phyloP scores from a whole-genome alignment of 1,139 yeast species.

The Yarrowia galli region DNA sequence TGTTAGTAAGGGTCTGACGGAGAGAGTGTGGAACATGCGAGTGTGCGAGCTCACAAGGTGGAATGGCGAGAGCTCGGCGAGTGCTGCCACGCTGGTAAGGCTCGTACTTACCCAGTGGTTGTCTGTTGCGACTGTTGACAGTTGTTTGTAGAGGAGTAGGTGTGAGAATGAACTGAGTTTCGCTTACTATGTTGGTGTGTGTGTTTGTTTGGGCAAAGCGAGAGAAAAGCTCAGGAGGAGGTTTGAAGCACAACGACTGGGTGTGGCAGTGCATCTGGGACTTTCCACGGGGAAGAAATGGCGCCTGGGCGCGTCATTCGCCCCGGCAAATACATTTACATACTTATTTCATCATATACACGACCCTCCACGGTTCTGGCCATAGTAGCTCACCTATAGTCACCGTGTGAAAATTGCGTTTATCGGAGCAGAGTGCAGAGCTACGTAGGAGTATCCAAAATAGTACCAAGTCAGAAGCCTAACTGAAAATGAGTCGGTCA shows the following conservation, averaged over 20 bases:
- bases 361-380: not conserved
- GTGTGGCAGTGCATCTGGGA: conserved; percentile 10
- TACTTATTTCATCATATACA: not conserved
- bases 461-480: conserved; percentile 31
- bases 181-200: conserved; percentile 27
- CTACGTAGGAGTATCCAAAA: conserved; percentile 33
- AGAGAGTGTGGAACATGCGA: not conserved
- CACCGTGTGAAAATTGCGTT: conserved; percentile 36
- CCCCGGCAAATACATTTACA: not conserved
- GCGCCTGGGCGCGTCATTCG: conserved; percentile 9
- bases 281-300: not conserved
- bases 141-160: conserved; percentile 11
- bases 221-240: conserved; percentile 22
- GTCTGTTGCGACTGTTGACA: conserved; percentile 13
- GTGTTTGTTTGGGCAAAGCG: conserved; percentile 28
- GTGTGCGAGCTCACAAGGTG: not conserved
- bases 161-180: conserved; percentile 30
- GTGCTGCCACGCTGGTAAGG: not conserved
- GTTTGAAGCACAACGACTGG: not conserved
- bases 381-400: not conserved
- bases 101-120: conserved; percentile 8
- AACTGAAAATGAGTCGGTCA: conserved; percentile 29
- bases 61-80: not conserved
- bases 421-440: conserved; percentile 27
- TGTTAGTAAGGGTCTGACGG: not conserved